Evolutionary conservation across 2,329 filamentous ascomycete species (phyloP).

Genomic region (Alternaria sp.): DNA sequence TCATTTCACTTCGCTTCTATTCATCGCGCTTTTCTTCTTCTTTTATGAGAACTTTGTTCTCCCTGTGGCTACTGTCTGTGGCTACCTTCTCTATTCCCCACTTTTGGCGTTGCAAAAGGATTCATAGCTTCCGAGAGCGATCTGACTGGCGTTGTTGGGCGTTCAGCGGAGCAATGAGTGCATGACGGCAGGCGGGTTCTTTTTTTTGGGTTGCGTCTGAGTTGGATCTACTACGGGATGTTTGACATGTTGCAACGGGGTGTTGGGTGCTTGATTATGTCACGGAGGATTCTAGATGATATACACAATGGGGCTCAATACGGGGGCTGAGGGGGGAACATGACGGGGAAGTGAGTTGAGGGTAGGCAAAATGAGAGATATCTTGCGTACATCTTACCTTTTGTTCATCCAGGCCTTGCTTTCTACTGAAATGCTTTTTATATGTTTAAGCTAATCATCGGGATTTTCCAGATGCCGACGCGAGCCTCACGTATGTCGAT

Average conservation of each 20-base stretch:
- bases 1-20: slow-evolving; percentile 1
- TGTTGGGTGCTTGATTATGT: neutral
- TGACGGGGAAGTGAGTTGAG: neutral
- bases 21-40: slow-evolving; percentile 12
- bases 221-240: slow-evolving; percentile 1
- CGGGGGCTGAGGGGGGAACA: neutral
- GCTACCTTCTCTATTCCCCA: slow-evolving; percentile 9
- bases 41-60: slow-evolving; percentile 5
- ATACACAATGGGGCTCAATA: slow-evolving; percentile 1
- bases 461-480: neutral
- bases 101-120: slow-evolving; percentile 25
- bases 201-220: neutral
- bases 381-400: neutral
- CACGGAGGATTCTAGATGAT: neutral
- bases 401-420: neutral
- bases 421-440: neutral
- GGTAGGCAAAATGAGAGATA: slow-evolving; percentile 3
- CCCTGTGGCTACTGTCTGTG: neutral
- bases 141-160: slow-evolving; percentile 8
- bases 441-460: neutral
- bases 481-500: neutral
- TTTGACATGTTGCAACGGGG: neutral
- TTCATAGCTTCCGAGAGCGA: slow-evolving; percentile 15
- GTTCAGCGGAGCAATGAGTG: slow-evolving; percentile 3
- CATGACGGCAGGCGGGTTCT: slow-evolving; percentile 5